Base-by-base conservation (phyloP, 1,139 yeast genomes). In the Geotrichum candidum region DNA sequence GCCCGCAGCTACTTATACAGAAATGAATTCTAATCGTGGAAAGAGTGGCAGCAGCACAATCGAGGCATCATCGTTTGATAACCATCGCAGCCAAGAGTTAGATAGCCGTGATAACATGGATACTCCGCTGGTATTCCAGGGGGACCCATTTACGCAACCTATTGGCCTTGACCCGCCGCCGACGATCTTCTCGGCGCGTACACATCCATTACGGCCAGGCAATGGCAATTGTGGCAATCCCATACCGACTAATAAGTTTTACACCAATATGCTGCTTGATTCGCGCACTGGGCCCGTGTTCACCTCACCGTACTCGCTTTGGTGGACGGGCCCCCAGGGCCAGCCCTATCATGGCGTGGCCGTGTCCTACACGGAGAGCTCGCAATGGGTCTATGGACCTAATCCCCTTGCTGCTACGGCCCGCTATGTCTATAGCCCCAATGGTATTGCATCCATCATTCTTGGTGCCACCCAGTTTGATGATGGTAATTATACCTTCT, bases 231-330 rank as follows among this genome's bases (percentile, higher is more conserved):
- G 41, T 10, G 52, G 58, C 51, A 56, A 50, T n/a, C 90, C 96
- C 9, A 80, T 85, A 55, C 84, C 84, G 65, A 90, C 97, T 22
- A 91, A 91, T 76, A 90, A 90, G 72, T 91, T 90, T 73, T 90
- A 88, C 72, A 86, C 88, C 10, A 91, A 91, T 74, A 76, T 90
- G 71, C 76, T 90, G 64, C 80, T 91, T 31, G 94, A 80, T 1
- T 27, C 53, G 9, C 31, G 88, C 69, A 81, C 82, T 13, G 75
- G 4, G 29, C 61, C 61, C n/a, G 61, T 57, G 15, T 46, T 35
- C 35, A 54, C 58, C n/a, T 54, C 51, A 51, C 61, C 61, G 15
- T 58, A 48, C 56, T 41, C 52, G 6, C 13, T 58, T 4, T 54
- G 55, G 61, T 56, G 51, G 48, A 51, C 54, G 29, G 48, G 48